A percentile compares a stretch with the other conserved stretches of the same genome.
phyloP scores from a whole-genome alignment of 495 filamentous ascomycete genomes.

The Schizothecium vesticola region DNA sequence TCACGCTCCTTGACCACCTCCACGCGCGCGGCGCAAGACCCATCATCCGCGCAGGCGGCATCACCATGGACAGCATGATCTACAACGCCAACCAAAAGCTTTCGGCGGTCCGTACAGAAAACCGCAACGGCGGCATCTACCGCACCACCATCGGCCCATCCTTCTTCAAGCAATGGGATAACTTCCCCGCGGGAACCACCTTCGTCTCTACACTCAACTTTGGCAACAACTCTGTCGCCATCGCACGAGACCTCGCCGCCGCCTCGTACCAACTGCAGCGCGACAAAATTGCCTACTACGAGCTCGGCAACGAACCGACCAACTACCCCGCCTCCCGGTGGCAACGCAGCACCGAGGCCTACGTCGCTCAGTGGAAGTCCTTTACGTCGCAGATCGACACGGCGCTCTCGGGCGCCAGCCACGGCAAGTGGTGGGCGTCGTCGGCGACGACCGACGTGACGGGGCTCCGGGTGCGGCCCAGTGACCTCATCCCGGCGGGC shows the following conservation, averaged over 20 bases:
- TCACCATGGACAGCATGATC: slow-evolving; percentile 23
- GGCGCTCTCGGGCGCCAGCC: not conserved
- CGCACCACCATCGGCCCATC: slow-evolving; percentile 17
- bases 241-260: slow-evolving; percentile 13
- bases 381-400: slow-evolving; percentile 13
- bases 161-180: slow-evolving; percentile 20
- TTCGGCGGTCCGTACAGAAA: slow-evolving; percentile 18
- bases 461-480: slow-evolving; percentile 13
- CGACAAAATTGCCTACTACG: slow-evolving; percentile 22
- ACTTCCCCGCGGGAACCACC: slow-evolving; percentile 18
- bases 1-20: slow-evolving; percentile 18
- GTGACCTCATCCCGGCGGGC: slow-evolving; percentile 22
- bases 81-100: slow-evolving; percentile 9
- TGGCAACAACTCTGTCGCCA: slow-evolving; percentile 18
- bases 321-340: slow-evolving; percentile 21
- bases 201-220: slow-evolving; percentile 24
- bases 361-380: slow-evolving; percentile 17
- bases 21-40: slow-evolving; percentile 17
- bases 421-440: slow-evolving; percentile 20
- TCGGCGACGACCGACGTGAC: slow-evolving; percentile 20
- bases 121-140: slow-evolving; percentile 21
- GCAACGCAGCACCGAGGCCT: slow-evolving; percentile 16
- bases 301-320: slow-evolving; percentile 24
- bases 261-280: slow-evolving; percentile 13
- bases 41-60: slow-evolving; percentile 22